Evolutionary conservation across 495 filamentous ascomycete species (phyloP), one percentile per base, ranked within the genome.

Genomic region (Achaetomiella virescens): DNA sequence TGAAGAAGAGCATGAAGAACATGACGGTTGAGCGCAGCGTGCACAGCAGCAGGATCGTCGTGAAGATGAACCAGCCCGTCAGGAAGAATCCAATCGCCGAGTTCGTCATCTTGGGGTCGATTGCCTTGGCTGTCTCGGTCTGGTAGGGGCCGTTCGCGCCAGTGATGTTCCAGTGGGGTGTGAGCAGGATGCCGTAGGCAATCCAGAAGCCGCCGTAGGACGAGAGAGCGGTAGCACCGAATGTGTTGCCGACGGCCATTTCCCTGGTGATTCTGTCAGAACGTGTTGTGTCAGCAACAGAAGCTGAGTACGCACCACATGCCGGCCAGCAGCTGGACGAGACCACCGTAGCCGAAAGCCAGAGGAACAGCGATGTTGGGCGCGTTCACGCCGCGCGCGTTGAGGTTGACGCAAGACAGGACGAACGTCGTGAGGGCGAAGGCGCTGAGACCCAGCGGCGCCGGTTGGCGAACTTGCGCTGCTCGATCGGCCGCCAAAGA

Each of bases 161-260:
- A 56, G 84, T 81, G 55, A 72, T 72, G 61, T 70, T 66, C 65
- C 72, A 75, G 48, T 60, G 46, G 1, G 90, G 89, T 25, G 92
- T 96, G 62, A 96, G 74, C 64, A 95, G 80, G 75, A 97, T 89
- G 62, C 81, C 93, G 67, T 88, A 91, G 25, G 90, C 80, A 64
- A 98, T 77, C 93, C 93, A 98, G 84, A 98, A 98, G 61, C 92
- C 93, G 61, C 93, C 93, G 71, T 92, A 98, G 6, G 93, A 97
- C 10, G 91, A 93, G 60, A 98, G 81, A 48, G 93, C 93, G 49
- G 91, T 97, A 52, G 91, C 93, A 84, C 90, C 93, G 58, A 98
- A 98, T 40, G 93, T 96, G 83, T 95, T 97, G 58, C 91, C 93
- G 9, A 95, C 83, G 53, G 92, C 93, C 90, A 96, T 96, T 82